Evolutionary conservation across 1,139 yeast species (phyloP).

Genomic region (Hansenula sp.): DNA sequence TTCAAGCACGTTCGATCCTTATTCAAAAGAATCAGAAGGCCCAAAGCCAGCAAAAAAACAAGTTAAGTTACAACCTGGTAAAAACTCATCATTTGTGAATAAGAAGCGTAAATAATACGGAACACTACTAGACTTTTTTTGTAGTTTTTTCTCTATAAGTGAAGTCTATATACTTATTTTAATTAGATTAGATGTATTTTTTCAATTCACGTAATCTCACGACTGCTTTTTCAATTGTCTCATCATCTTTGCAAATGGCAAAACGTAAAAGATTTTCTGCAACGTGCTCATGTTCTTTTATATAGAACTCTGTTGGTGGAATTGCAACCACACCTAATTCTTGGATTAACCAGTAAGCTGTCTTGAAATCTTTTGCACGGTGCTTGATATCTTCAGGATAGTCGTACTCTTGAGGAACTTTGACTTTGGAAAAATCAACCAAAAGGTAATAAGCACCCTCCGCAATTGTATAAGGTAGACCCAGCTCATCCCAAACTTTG

Average conservation of each 20-base stretch:
- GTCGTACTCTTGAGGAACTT: conserved; percentile 66
- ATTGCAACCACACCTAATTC: conserved; percentile 94
- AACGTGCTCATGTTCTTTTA: conserved; percentile 61
- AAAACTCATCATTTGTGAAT: conserved; percentile 16
- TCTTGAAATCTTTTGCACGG: conserved; percentile 79
- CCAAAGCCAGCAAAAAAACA: conserved; percentile 48
- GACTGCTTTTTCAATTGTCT: conserved; percentile 75
- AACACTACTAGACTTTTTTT: background rate
- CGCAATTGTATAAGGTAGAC: conserved; percentile 82
- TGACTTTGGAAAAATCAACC: conserved; percentile 79
- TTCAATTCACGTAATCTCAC: conserved; percentile 65
- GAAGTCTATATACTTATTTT: background rate
- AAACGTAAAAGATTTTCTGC: conserved; percentile 87
- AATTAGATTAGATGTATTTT: conserved; percentile 45
- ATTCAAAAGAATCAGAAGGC: conserved; percentile 40
- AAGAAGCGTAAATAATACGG: conserved; percentile 11
- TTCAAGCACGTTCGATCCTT: conserved; percentile 61
- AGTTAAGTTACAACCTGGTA: conserved; percentile 12
- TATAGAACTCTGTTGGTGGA: conserved; percentile 92
- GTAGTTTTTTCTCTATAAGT: background rate
- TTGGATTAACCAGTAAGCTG: conserved; percentile 88
- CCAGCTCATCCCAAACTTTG: conserved; percentile 76
- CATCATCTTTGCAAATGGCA: conserved; percentile 94
- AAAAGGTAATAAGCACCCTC: conserved; percentile 92
- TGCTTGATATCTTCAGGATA: conserved; percentile 65